phyloP scores from a whole-genome alignment of 148 eudicot species.

The Camellia granthamiana region DNA sequence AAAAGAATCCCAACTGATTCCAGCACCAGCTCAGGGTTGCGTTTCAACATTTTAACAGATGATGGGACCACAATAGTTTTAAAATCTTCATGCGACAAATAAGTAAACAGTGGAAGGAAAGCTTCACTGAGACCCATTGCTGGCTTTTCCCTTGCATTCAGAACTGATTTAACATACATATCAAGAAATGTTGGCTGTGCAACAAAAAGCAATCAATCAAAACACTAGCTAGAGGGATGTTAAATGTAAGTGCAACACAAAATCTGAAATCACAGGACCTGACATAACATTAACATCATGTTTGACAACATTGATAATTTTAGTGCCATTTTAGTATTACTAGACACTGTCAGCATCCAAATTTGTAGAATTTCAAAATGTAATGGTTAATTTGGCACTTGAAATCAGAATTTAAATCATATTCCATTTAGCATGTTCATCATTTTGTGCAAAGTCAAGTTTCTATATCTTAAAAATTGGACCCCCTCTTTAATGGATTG shows the following conservation, averaged over 20 bases:
- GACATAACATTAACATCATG: not conserved
- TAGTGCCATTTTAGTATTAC: not conserved
- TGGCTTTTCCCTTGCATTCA: constrained; percentile 80
- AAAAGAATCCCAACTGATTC: constrained; percentile 75
- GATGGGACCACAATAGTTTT: constrained; percentile 69
- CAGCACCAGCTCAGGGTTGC: constrained; percentile 91
- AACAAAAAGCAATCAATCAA: constrained; percentile 22
- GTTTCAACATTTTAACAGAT: constrained; percentile 89
- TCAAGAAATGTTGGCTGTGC: constrained; percentile 75
- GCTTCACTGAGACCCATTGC: constrained; percentile 71
- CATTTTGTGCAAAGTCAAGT: not conserved
- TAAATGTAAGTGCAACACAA: not conserved
- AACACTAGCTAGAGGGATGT: constrained; percentile 6
- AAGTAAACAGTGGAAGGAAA: constrained; percentile 61
- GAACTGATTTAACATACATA: constrained; percentile 69
- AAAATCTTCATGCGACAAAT: constrained; percentile 81
- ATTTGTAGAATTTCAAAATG: not conserved
- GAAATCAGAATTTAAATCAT: not conserved
- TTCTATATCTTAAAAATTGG: not conserved
- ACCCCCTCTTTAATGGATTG: not conserved
- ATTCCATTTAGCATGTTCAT: not conserved
- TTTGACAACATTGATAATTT: not conserved
- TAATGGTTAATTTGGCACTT: not conserved
- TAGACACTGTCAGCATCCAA: not conserved
- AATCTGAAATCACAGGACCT: not conserved